A percentile compares a stretch with the other conserved stretches of the same genome.
phyloP scores from a whole-genome alignment of 2,329 filamentous ascomycete genomes.

The Amauroascus niger region DNA sequence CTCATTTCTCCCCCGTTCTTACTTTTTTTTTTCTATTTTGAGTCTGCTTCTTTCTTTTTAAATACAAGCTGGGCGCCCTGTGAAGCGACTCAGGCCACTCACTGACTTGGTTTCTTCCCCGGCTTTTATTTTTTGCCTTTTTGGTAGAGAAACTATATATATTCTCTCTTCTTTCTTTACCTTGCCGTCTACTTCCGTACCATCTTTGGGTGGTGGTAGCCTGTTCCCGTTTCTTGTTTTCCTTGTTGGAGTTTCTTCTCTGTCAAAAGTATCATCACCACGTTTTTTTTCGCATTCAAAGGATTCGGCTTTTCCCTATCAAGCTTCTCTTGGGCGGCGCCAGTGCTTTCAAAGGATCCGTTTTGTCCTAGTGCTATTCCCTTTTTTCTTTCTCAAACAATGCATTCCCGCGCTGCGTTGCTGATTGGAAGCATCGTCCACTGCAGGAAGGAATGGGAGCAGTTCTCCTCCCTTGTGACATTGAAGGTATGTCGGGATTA shows the following conservation, averaged over 20 bases:
- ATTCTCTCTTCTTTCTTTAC: too few species aligned
- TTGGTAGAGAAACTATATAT: background rate
- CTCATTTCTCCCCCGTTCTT: background rate
- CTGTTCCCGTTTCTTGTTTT: background rate
- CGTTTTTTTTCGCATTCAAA: too few species aligned
- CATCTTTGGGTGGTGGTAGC: background rate
- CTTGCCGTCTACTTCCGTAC: background rate
- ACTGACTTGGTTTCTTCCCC: background rate
- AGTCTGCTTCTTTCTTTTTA: background rate
- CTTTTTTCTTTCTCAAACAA: conserved; percentile 13
- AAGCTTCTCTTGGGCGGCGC: background rate
- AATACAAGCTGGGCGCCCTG: background rate
- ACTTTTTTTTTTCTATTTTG: background rate
- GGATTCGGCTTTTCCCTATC: background rate
- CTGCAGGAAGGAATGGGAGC: conserved; percentile 37
- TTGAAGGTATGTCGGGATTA: conserved; percentile 29
- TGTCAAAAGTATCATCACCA: background rate
- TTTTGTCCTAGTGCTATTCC: background rate
- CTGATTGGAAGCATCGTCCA: conserved; percentile 39
- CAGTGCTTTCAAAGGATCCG: background rate
- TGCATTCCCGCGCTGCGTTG: conserved; percentile 34
- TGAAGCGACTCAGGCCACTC: background rate
- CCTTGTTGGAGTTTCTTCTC: background rate
- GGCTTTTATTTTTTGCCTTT: background rate
- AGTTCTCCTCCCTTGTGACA: conserved; percentile 32